Evolutionary conservation across 1,284 basidiomycete species (phyloP), one percentile per base, ranked within the genome.

Genomic region (Leucoagaricus sp.): DNA sequence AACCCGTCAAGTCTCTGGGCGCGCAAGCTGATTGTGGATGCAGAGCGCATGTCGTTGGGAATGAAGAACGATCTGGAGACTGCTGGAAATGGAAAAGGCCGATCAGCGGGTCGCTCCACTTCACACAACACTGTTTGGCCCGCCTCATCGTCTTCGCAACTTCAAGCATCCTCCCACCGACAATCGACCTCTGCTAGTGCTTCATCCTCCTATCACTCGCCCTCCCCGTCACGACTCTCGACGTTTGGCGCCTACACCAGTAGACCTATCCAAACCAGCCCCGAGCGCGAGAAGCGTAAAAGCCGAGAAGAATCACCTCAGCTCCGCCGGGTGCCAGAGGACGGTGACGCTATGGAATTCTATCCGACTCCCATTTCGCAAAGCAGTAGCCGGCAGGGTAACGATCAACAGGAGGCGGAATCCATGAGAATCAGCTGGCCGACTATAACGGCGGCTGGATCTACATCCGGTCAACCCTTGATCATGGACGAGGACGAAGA

Each of bases 401-500:
- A 33, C 23, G 51, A 47, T 15, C 57, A 48, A 40, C 48, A 49
- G 15, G 55, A 50, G 4, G 19, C 19, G 7, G 46, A 41, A 13
- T 17, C 40, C 48, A 45, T 40, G 3, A 8, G 36, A 17, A n/a
- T 29, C 7, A 28, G 26, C 10, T 34, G 36, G 17, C n/a, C 5
- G 12, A 17, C 52, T 26, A 13, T 15, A n/a, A 9, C 23, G 2
- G 48, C 12, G n/a, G 13, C 31, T 12, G 34, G 28, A 12, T 26
- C 47, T 44, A 17, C 49, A 33, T 25, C 55, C 19, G 42, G 53
- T 46, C 50, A 49, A 3, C 49, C 55, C 10, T 10, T 25, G 55
- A 57, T 57, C 15, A 63, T 64, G 13, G 65, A 67, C 1, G 59
- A 61, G 25, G 64, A 60, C 17, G 64, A 66, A 7, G 63, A 67